Evolutionary conservation across 495 filamentous ascomycete genomes (phyloP), one percentile per base, ranked within the genome.

Genomic region (Lasiosphaeria miniovina): DNA sequence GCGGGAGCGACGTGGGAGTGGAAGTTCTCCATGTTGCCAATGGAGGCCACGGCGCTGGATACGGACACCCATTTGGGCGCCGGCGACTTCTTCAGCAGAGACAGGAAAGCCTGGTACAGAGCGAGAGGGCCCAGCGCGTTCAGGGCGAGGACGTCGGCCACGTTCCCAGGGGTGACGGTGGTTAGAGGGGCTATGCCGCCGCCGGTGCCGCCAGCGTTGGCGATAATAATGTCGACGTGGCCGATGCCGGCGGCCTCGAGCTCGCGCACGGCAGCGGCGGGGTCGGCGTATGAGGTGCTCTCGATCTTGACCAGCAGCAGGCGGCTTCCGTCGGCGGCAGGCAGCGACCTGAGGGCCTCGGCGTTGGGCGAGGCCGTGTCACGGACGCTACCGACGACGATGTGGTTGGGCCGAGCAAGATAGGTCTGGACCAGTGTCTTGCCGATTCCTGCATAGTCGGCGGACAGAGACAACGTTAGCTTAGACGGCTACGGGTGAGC

Each of bases 341-440:
- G 17, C 11, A 55, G 57, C n/a, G 38, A 55, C 36, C 63, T 55
- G 45, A 72, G 54, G 36, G 60, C 60, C n/a, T 57, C 36, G 7
- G 62, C 60, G 48, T 59, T 40, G 2, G 56, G 36, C 7, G 57
- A 31, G 8, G 36, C 33, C 4, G 49, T 32, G 36, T 65, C 51
- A 6, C 67, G 67, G 38, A 68, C 49, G 54, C 52, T 65, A 14
- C 67, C 67, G 24, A 71, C 64, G 4, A 71, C 67, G 53, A 48
- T 66, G 46, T 71, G 62, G 34, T 63, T 52, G 15, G 67, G 62
- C 32, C 67, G 54, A 9, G 59, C 60, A 43, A 71, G 65, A 40
- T 66, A 71, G 11, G 49, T 49, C 38, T 64, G 49, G 46, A 61
- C 54, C 24, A 65, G 17, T 11, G 49, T 52, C 24, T 54, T 59